phyloP scores from a whole-genome alignment of 2,329 filamentous ascomycete genomes.

The Aureobasidium zeae region DNA sequence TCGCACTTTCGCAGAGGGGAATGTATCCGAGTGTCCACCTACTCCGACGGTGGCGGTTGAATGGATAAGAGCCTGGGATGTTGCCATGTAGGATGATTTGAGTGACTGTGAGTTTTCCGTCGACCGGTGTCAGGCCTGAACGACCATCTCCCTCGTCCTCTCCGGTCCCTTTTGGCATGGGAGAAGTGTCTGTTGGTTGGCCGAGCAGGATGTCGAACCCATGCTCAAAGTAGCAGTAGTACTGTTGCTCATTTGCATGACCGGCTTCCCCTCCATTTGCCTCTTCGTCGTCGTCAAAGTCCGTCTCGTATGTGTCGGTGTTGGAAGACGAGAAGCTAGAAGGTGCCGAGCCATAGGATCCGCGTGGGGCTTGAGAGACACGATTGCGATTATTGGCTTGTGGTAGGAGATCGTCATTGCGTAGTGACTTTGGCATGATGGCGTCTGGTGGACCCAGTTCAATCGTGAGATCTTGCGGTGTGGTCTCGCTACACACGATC shows the following conservation, averaged over 20 bases:
- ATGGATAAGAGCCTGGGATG: conserved; percentile 89
- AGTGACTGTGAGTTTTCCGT: conserved; percentile 62
- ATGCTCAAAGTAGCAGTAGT: conserved; percentile 95
- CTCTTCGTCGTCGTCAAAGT: conserved; percentile 37
- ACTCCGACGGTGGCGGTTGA: conserved; percentile 85
- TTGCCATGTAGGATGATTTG: conserved; percentile 94
- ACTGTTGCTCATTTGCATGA: conserved; percentile 63
- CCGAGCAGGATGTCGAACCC: conserved; percentile 94
- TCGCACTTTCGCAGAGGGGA: conserved; percentile 30
- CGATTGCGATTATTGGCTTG: conserved; percentile 15
- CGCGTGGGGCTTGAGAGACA: conserved; percentile 16
- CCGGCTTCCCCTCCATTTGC: conserved; percentile 45
- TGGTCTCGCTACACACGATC: conserved; percentile 75
- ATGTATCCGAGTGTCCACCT: conserved; percentile 66
- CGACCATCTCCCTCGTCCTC: conserved; percentile 17
- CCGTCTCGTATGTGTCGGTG: conserved; percentile 36
- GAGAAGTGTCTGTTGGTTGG: conserved; percentile 45
- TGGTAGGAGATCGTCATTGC: conserved; percentile 2
- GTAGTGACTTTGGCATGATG: conserved; percentile 51
- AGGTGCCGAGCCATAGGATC: conserved; percentile 24
- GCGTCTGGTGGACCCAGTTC: conserved; percentile 89
- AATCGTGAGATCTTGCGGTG: conserved; percentile 80
- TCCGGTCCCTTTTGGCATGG: conserved; percentile 21
- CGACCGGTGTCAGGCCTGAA: conserved; percentile 16
- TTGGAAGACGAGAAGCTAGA: conserved; percentile 33